Evolutionary conservation across 805 yeast species (phyloP), one percentile per base, ranked within the genome.

Genomic region (Pichia occidentalis): DNA sequence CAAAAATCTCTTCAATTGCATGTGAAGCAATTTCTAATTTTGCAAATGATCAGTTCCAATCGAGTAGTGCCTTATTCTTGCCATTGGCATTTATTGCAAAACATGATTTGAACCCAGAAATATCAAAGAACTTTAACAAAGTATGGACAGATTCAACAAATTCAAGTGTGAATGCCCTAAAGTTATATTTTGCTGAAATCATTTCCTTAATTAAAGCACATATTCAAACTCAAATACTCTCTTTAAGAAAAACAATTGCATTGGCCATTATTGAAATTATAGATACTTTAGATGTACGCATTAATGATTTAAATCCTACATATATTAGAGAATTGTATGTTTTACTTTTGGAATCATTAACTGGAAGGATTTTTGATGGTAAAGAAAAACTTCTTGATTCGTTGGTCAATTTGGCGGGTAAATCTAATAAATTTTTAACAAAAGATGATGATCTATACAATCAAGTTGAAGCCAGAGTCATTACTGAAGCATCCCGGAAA

Each of bases 331-430:
- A 51, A n/a, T 54, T 85, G 13, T 73, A 83, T 41, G 59, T 63
- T 0, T 62, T 77, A 6, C 62, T 85, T 32, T 54, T 83, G 13
- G 69, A 68, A 21, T 75, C 94, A 0, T 67, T 78, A 39, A 65
- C 69, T 39, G 96, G 96, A 1, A 74, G 94, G 43, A 73, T 90
- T 8, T 90, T 95, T 92, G 68, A 70, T 12, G 97, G 97, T 5
- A 90, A 90, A 51, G 96, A 87, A 48, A 58, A 67, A 21, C 70
- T 92, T 1, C 63, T 86, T 14, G 76, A 75, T 25, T 84, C 95
- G 0, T 61, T 88, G 37, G 81, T 84, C 0, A 59, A 74, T 2
- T 65, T 83, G 23, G 53, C 80, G 0, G 51, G 64, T 13, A 75
- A 73, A 42, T 67, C 76, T 7, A 59, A 65, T 32, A 49, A 47